Evolutionary conservation across 2,329 filamentous ascomycete genomes (phyloP).

Genomic region (Verticillium nonalfalfae): DNA sequence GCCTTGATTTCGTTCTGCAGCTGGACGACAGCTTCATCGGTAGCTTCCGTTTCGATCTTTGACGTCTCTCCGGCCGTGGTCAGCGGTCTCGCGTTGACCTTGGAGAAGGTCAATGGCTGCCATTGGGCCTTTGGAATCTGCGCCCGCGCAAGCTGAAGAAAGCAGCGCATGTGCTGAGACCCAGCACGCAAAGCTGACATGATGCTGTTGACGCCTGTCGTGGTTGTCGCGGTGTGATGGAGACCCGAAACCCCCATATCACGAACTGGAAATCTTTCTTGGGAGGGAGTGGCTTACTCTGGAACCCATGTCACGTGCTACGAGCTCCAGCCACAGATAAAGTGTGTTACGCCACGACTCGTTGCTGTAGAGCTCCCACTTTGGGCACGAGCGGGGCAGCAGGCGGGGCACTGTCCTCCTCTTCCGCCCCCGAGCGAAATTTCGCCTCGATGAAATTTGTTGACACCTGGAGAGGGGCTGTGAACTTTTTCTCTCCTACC

Average conservation of each 20-base stretch:
- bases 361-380: slow-evolving; percentile 1
- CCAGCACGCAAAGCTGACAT: slow-evolving; percentile 28
- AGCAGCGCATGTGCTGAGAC: slow-evolving; percentile 28
- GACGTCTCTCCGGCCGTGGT: slow-evolving; percentile 11
- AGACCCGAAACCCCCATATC: not conserved
- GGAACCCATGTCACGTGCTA: not conserved
- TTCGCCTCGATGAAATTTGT: not conserved
- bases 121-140: slow-evolving; percentile 21
- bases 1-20: not conserved
- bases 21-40: slow-evolving; percentile 2
- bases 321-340: not conserved
- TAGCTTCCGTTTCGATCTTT: slow-evolving; percentile 13
- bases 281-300: not conserved
- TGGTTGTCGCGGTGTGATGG: not conserved
- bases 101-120: slow-evolving; percentile 14
- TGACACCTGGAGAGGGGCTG: not conserved
- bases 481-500: not conserved
- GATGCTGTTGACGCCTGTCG: slow-evolving; percentile 13
- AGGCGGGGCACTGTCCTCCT: not conserved
- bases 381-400: slow-evolving; percentile 3
- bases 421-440: not conserved
- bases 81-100: slow-evolving; percentile 19
- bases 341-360: not conserved
- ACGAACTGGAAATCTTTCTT: slow-evolving; percentile 10
- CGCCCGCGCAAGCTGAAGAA: slow-evolving; percentile 19